phyloP scores from a whole-genome alignment of 805 yeast species.

The Kazachstania viticola region DNA sequence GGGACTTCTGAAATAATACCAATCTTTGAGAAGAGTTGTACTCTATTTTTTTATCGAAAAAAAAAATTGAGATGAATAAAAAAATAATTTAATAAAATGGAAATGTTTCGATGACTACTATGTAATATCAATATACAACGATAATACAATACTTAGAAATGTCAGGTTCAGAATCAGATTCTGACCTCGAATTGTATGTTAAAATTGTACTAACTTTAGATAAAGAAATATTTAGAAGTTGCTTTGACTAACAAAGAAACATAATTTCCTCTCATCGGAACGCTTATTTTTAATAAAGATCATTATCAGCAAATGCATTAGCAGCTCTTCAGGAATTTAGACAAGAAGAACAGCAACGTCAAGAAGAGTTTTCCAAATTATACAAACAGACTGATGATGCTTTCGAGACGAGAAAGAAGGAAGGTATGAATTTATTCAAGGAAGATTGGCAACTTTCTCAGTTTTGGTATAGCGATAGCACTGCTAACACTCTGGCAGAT shows the following conservation, averaged over 20 bases:
- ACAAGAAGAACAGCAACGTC: constrained; percentile 47
- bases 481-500: constrained; percentile 57
- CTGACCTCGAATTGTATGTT: constrained; percentile 12
- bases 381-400: constrained; percentile 45
- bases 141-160: too few species aligned
- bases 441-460: constrained; percentile 95
- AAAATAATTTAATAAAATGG: too few species aligned
- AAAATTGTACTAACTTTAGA: neutral
- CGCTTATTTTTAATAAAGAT: constrained; percentile 1
- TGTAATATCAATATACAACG: too few species aligned
- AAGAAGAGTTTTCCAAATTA: constrained; percentile 44
- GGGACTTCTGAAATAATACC: too few species aligned
- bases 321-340: constrained; percentile 54
- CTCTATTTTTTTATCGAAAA: too few species aligned
- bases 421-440: constrained; percentile 62
- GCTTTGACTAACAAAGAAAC: neutral
- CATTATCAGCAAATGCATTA: constrained; percentile 37
- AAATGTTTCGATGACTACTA: too few species aligned
- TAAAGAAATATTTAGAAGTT: too few species aligned
- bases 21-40: too few species aligned
- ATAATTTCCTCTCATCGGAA: constrained; percentile 2
- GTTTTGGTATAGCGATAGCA: constrained; percentile 74
- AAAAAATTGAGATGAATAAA: too few species aligned
- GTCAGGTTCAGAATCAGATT: constrained; percentile 17
- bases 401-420: constrained; percentile 21